A percentile compares a stretch with the other conserved stretches of the same genome.
Evolutionary conservation across 2,329 filamentous ascomycete genomes (phyloP).

Genomic region (Clathrospora elynae): DNA sequence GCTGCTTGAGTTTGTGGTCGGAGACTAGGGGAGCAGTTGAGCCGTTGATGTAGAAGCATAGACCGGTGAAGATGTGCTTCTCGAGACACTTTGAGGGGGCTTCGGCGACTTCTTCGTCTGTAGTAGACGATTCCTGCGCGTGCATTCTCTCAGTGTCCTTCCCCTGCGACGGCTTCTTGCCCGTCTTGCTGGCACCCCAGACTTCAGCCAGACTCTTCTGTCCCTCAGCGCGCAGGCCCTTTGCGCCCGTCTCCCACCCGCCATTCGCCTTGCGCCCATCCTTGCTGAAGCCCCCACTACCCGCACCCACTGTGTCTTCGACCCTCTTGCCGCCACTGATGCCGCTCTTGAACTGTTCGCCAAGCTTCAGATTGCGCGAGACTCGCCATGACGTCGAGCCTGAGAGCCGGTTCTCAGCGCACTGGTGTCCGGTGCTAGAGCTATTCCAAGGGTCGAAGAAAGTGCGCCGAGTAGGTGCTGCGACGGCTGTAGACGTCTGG

Average conservation of each 20-base stretch:
- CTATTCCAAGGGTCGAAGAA: conserved; percentile 74
- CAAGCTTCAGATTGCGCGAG: conserved; percentile 70
- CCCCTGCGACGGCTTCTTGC: conserved; percentile 11
- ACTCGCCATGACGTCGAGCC: conserved; percentile 72
- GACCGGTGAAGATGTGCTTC: conserved; percentile 67
- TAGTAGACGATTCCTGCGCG: neutral
- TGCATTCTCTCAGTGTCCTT: conserved; percentile 9
- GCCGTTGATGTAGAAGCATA: conserved; percentile 85
- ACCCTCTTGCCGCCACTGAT: conserved; percentile 63
- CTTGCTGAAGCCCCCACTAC: conserved; percentile 61
- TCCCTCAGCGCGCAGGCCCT: conserved; percentile 54
- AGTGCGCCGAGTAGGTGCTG: conserved; percentile 27
- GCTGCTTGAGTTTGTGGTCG: conserved; percentile 81
- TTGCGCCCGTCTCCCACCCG: conserved; percentile 55
- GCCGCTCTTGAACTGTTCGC: conserved; percentile 67
- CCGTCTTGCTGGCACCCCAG: conserved; percentile 31
- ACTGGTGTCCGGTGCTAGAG: conserved; percentile 77
- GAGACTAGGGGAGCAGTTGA: conserved; percentile 81
- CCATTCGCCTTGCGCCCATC: conserved; percentile 60
- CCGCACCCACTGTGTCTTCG: conserved; percentile 68
- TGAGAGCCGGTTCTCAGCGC: conserved; percentile 68
- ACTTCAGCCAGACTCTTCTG: conserved; percentile 46
- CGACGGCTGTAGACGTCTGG: conserved; percentile 11
- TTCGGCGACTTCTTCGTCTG: conserved; percentile 1
- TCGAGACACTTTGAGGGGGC: conserved; percentile 12